Percentiles rank a stretch among this genome's conserved stretches.
phyloP scores from a whole-genome alignment of 345 rosid genomes.

The Acer yangbiense region DNA sequence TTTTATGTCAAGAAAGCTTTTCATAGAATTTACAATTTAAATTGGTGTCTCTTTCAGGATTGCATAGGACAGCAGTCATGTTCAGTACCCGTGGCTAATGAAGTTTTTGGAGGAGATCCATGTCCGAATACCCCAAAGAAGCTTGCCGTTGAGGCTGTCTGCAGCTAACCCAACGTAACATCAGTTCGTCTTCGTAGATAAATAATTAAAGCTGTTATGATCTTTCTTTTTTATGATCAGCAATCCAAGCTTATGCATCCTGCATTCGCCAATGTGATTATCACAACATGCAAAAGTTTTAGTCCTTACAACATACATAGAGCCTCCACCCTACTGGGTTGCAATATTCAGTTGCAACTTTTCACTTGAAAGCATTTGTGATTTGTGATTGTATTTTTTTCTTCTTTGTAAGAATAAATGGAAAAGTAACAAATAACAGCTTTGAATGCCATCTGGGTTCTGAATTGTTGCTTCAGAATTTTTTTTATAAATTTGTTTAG shows the following conservation, averaged over 20 bases:
- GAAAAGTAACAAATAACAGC: slow-evolving; percentile 13
- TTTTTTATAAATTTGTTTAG: no score
- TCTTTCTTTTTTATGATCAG: background rate
- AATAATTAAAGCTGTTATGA: background rate
- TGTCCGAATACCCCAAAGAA: slow-evolving; percentile 54
- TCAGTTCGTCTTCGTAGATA: slow-evolving; percentile 15
- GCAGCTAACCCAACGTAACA: slow-evolving; percentile 34
- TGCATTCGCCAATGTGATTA: slow-evolving; percentile 10
- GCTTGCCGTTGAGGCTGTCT: slow-evolving; percentile 60
- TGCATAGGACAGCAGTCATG: slow-evolving; percentile 59
- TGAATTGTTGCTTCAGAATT: background rate
- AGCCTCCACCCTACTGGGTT: slow-evolving; percentile 20
- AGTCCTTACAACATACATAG: slow-evolving; percentile 10
- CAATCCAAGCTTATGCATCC: slow-evolving; percentile 9
- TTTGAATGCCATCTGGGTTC: background rate
- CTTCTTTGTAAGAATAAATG: slow-evolving; percentile 18
- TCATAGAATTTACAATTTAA: background rate
- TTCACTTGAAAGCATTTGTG: slow-evolving; percentile 12
- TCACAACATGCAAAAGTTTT: slow-evolving; percentile 7
- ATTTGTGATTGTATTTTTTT: background rate
- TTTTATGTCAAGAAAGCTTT: no score
- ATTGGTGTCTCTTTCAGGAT: slow-evolving; percentile 38
- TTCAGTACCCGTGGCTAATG: slow-evolving; percentile 50
- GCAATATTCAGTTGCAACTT: slow-evolving; percentile 20
- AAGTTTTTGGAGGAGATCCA: slow-evolving; percentile 70